Evolutionary conservation across 2,329 filamentous ascomycete genomes (phyloP).

Genomic region (Oidium heveae): DNA sequence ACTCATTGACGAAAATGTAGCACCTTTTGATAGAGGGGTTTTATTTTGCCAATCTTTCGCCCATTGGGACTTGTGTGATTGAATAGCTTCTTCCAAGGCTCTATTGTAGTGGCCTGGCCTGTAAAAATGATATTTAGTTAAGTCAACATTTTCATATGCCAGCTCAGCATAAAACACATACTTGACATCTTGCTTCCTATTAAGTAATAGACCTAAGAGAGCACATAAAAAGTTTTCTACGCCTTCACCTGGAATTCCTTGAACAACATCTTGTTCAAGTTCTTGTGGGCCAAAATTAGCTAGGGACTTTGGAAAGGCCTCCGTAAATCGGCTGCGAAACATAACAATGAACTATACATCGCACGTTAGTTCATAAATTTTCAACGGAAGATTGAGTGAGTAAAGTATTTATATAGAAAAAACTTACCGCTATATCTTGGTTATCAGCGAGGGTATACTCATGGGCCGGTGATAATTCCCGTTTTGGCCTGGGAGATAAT

Average conservation of each 20-base stretch:
- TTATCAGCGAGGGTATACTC: slow-evolving; percentile 81
- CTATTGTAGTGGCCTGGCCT: slow-evolving; percentile 83
- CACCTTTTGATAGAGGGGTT: slow-evolving; percentile 60
- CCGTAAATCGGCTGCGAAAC: slow-evolving; percentile 84
- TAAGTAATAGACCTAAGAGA: slow-evolving; percentile 64
- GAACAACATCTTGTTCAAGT: slow-evolving; percentile 64
- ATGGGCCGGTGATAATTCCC: slow-evolving; percentile 69
- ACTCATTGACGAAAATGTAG: slow-evolving; percentile 59
- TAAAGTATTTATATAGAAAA: background rate
- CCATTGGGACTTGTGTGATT: slow-evolving; percentile 73
- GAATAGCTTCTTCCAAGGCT: slow-evolving; percentile 79
- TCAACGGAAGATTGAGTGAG: slow-evolving; percentile 20
- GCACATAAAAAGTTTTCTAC: slow-evolving; percentile 78
- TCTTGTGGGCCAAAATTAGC: slow-evolving; percentile 87
- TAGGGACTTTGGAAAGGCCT: slow-evolving; percentile 67
- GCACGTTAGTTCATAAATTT: slow-evolving; percentile 22
- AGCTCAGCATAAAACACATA: slow-evolving; percentile 17
- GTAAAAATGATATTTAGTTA: slow-evolving; percentile 9
- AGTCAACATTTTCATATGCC: background rate
- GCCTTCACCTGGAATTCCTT: slow-evolving; percentile 54
- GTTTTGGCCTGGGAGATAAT: slow-evolving; percentile 47
- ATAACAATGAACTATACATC: slow-evolving; percentile 71
- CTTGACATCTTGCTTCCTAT: slow-evolving; percentile 98
- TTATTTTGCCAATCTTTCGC: slow-evolving; percentile 56
- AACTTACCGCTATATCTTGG: slow-evolving; percentile 69